These are phyloP conservation scores for Mollisia scopiformis DNA, from an alignment of 2,329 filamentous ascomycete genomes.

Conservation along the genomic window DNA sequence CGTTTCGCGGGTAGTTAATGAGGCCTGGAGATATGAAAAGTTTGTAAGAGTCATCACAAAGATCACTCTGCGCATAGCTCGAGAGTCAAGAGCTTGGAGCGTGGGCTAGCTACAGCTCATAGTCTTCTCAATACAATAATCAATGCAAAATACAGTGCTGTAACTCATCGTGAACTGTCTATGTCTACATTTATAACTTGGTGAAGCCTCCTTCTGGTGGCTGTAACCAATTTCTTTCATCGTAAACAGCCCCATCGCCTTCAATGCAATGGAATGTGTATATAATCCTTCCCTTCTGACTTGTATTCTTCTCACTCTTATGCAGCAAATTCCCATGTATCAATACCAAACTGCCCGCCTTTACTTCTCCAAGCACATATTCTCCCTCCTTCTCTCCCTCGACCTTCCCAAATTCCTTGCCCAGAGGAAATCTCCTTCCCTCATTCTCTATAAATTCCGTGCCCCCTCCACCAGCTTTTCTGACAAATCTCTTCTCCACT, in stretches of 20 bases:
- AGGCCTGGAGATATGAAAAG: background rate
- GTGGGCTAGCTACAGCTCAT: background rate
- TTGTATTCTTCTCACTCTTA: constrained; percentile 92
- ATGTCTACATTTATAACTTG: constrained; percentile 27
- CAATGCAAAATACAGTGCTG: background rate
- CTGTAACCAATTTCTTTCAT: constrained; percentile 91
- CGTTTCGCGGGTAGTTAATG: background rate
- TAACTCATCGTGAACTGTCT: background rate
- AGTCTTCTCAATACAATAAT: background rate
- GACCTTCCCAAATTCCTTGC: constrained; percentile 48
- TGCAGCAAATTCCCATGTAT: constrained; percentile 97
- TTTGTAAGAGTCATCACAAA: background rate
- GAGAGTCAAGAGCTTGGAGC: background rate
- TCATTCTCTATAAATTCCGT: constrained; percentile 75
- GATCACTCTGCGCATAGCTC: background rate
- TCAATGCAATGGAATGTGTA: constrained; percentile 99
- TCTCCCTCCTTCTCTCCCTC: constrained; percentile 48
- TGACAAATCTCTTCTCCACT: constrained; percentile 75
- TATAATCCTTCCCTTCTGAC: constrained; percentile 84
- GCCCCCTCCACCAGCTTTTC: constrained; percentile 54
- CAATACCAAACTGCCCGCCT: constrained; percentile 85
- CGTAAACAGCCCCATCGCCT: constrained; percentile 73
- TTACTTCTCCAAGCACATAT: constrained; percentile 84
- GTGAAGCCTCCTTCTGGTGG: constrained; percentile 79
- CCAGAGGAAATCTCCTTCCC: constrained; percentile 64